Evolutionary conservation across 2,329 filamentous ascomycete genomes (phyloP), one percentile per base, ranked within the genome.

Genomic region (Onygenales sp.): DNA sequence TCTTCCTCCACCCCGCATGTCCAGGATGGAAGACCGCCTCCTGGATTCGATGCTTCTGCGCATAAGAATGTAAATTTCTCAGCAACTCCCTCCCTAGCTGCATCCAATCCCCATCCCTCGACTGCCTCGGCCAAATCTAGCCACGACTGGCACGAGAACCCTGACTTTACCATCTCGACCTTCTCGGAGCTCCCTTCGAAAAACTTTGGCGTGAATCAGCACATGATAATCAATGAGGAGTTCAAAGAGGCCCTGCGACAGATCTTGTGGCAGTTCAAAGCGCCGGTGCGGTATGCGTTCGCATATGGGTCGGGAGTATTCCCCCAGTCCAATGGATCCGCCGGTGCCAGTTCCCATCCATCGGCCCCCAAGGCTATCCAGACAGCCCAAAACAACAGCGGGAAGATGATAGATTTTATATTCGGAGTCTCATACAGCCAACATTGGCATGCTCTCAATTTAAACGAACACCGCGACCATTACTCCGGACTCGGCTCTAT

Each of bases 351-450:
- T 50, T 82, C 84, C 17, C 92, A 97, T 65, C 86, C 91, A 6
- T 85, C 90, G 57, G 85, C 92, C 1, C 89, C 90, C 1, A 77
- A 83, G 51, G 88, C 89, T 1, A 84, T 97, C 7, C 77, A 86
- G 60, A 88, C 89, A 60, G 87, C 90, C 60, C 92, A 97, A 70
- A 85, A 89, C 63, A 88, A 89, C 33, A 84, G 84, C 1, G 89
- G 89, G 10, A 96, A 96, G 74, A 95, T 97, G 85, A 95, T 98
- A 59, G 93, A 98, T 72, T 95, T 98, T 68, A 94, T 98, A 61
- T 93, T 98, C 67, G 93, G 92, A 31, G 92, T 97, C 9, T 89
- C 88, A 1, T 89, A 95, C 69, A 89, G 87, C 1, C 87, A 98
- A 66, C 93, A 98, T 72, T 98, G 92, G 89, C 93, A 98, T 72